These are phyloP conservation scores for Thalassia testudinum DNA, from an alignment of 116 monocot genomes.

Conservation along the genomic window DNA sequence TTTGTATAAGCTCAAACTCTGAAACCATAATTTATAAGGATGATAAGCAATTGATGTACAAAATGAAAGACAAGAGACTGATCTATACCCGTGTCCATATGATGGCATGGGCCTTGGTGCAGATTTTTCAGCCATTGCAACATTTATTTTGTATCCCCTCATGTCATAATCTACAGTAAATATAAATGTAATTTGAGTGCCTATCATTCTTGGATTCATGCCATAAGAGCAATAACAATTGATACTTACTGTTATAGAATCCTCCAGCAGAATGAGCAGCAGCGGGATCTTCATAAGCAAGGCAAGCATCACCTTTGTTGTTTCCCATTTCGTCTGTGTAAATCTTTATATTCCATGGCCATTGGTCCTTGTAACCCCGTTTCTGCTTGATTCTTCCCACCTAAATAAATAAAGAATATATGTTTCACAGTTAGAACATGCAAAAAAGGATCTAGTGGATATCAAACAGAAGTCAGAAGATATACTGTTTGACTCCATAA, in stretches of 20 bases:
- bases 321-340: constrained; percentile 84
- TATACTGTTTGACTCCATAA: too few species aligned
- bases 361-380: constrained; percentile 94
- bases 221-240: background rate
- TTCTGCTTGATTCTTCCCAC: constrained; percentile 96
- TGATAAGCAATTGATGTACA: too few species aligned
- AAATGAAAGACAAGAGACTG: too few species aligned
- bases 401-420: constrained; percentile 15
- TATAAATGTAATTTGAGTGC: background rate
- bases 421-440: too few species aligned
- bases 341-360: constrained; percentile 97
- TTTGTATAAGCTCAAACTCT: too few species aligned
- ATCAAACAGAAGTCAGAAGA: too few species aligned
- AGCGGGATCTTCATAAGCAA: constrained; percentile 95
- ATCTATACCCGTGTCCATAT: constrained; percentile 57
- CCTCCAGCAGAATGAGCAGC: constrained; percentile 99
- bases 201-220: background rate
- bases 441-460: too few species aligned
- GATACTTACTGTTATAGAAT: constrained; percentile 66
- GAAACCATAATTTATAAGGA: too few species aligned
- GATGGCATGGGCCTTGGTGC: constrained; percentile 70
- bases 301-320: constrained; percentile 83
- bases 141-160: constrained; percentile 70
- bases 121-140: constrained; percentile 94
- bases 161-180: constrained; percentile 54